These are phyloP conservation scores for Limtongozyma cylindracea DNA, from an alignment of 805 yeast genomes.

Conservation along the genomic window DNA sequence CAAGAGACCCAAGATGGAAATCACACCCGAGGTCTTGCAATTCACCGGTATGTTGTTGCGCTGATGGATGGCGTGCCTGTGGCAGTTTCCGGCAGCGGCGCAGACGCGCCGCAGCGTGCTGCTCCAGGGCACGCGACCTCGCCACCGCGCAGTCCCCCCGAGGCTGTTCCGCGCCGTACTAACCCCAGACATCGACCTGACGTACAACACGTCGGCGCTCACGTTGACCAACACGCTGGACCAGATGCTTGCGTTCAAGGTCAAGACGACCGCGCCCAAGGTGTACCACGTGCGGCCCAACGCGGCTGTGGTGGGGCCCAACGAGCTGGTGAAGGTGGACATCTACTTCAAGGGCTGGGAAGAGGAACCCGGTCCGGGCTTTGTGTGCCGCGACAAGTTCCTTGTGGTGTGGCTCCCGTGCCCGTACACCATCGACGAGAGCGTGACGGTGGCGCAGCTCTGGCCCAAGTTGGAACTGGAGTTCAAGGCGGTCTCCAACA, in stretches of 20 bases:
- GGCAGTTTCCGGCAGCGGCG: too few relatives aligned
- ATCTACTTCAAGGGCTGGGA: constrained; percentile 69
- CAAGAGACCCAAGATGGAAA: too few relatives aligned
- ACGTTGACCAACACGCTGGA: constrained; percentile 26
- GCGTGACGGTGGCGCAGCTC: constrained; percentile 30
- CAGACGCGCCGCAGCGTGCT: too few relatives aligned
- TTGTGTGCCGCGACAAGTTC: constrained; percentile 79
- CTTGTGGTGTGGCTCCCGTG: constrained; percentile 71
- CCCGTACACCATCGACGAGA: constrained; percentile 28
- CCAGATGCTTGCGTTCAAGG: constrained; percentile 65
- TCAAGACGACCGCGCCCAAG: constrained; percentile 95
- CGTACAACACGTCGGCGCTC: constrained; percentile 40
- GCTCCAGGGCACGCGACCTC: not conserved
- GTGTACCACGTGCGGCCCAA: constrained; percentile 91
- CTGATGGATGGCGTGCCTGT: too few relatives aligned
- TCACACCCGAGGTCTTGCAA: too few relatives aligned
- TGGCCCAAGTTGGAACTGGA: constrained; percentile 55
- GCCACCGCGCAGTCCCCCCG: not conserved
- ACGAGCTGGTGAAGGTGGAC: constrained; percentile 44
- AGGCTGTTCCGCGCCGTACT: constrained; percentile 1
- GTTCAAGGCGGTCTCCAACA: constrained; percentile 24
- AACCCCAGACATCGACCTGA: constrained; percentile 44
- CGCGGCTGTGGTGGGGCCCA: constrained; percentile 60
- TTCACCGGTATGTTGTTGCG: too few relatives aligned
- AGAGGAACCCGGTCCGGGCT: constrained; percentile 47